Percentiles rank a stretch among this genome's conserved stretches.
These are phyloP conservation scores for Agrocybe pediades DNA, from an alignment of 768 basidiomycete species.

Conservation along the genomic window DNA sequence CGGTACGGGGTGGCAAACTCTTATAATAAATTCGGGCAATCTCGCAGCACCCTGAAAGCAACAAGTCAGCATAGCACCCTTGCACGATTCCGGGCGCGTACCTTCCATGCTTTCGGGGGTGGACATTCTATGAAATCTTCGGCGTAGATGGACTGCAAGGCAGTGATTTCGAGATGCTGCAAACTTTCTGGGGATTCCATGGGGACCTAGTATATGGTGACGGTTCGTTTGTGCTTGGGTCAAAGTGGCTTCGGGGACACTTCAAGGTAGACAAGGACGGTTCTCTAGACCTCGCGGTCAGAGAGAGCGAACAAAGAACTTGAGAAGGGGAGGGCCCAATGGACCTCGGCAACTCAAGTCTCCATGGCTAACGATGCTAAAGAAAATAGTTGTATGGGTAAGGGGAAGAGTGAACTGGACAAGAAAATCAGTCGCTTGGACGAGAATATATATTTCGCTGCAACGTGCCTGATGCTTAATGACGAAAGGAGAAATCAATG, in stretches of 20 bases:
- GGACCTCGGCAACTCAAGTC: conserved; percentile 79
- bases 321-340: conserved; percentile 64
- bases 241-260: conserved; percentile 13
- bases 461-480: conserved; percentile 27
- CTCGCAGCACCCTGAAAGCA: conserved; percentile 60
- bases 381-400: conserved; percentile 10
- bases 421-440: conserved; percentile 8
- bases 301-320: conserved; percentile 40
- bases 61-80: conserved; percentile 10
- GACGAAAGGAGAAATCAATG: conserved; percentile 5
- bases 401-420: conserved; percentile 10
- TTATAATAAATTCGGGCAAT: conserved; percentile 76
- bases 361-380: conserved; percentile 48
- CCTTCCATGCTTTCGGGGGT: conserved; percentile 86
- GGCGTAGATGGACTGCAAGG: conserved; percentile 78
- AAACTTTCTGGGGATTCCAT: conserved; percentile 80
- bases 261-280: conserved; percentile 9
- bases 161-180: conserved; percentile 71
- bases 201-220: conserved; percentile 26
- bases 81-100: conserved; percentile 24
- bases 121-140: conserved; percentile 75
- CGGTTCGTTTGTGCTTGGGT: conserved; percentile 18
- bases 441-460: conserved; percentile 17
- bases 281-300: conserved; percentile 21
- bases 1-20: conserved; percentile 65